Conservation (phyloP, 108 stramenopile genomes). For the Fragilariopsis cylindrus region DNA sequence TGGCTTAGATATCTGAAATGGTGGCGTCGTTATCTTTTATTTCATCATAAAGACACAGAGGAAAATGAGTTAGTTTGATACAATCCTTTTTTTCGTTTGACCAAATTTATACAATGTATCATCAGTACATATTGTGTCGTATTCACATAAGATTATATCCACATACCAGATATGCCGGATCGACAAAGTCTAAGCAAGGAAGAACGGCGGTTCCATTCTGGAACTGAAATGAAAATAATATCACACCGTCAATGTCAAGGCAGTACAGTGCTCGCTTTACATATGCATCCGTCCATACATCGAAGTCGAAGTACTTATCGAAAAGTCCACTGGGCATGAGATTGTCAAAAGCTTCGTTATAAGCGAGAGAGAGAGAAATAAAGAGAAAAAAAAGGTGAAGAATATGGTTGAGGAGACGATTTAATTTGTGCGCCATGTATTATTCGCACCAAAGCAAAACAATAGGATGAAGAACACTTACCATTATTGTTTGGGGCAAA, state of each 20-base stretch:
- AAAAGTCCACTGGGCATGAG: background rate
- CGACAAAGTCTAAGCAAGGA: background rate
- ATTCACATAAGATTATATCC: too few relatives aligned
- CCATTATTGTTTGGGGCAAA: background rate
- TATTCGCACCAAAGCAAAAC: too few relatives aligned
- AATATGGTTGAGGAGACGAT: too few relatives aligned
- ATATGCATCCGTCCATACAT: background rate
- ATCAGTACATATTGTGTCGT: too few relatives aligned
- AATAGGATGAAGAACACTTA: too few relatives aligned
- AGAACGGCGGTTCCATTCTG: background rate
- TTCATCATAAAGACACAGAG: too few relatives aligned
- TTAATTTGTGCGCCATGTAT: too few relatives aligned
- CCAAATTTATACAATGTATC: too few relatives aligned
- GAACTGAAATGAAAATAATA: background rate
- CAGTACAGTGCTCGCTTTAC: background rate
- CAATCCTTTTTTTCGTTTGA: too few relatives aligned
- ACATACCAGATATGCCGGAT: background rate
- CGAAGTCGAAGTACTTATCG: constrained; percentile 3
- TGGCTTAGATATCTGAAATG: background rate
- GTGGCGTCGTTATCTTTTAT: background rate
- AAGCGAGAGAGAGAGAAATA: too few relatives aligned
- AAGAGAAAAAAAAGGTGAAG: too few relatives aligned
- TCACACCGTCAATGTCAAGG: background rate
- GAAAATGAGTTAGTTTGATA: too few relatives aligned
- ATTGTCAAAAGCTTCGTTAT: background rate